phyloP scores from a whole-genome alignment of 176 grass and related monocot species.

The Phyllostachys edulis region DNA sequence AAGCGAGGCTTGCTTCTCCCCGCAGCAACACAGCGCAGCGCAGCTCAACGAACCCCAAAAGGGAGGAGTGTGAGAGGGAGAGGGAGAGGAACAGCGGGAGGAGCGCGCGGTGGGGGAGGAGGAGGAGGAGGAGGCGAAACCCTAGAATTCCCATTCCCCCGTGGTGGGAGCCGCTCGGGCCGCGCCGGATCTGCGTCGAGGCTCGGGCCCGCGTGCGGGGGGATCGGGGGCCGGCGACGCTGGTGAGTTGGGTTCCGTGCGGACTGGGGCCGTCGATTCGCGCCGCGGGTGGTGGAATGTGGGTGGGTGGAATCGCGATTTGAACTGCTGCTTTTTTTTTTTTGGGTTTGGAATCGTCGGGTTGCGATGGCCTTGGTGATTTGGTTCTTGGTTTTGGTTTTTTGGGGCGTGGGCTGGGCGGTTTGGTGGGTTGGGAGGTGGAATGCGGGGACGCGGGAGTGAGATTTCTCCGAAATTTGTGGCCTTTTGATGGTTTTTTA shows the following conservation, averaged over 20 bases:
- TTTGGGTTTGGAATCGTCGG: neutral
- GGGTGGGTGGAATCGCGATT: conserved; percentile 17
- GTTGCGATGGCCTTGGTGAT: neutral
- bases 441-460: conserved; percentile 17
- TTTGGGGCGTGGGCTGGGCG: neutral
- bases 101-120: neutral
- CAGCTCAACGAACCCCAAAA: conserved; percentile 22
- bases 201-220: conserved; percentile 38
- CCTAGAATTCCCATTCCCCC: neutral
- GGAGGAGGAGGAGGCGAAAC: conserved; percentile 4
- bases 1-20: conserved; percentile 54
- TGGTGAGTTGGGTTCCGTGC: conserved; percentile 5
- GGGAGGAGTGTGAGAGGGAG: neutral
- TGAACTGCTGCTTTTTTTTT: neutral
- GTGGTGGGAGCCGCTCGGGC: neutral
- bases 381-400: conserved; percentile 26
- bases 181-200: conserved; percentile 37
- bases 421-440: neutral
- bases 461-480: conserved; percentile 9
- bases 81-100: neutral
- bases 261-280: neutral
- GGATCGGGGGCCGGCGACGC: conserved; percentile 23
- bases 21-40: conserved; percentile 39
- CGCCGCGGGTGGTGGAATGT: conserved; percentile 27
- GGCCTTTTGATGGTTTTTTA: conserved; percentile 1